These are phyloP conservation scores for Stenogyne calaminthoides DNA, from an alignment of 305 asterid species.

Conservation along the genomic window DNA sequence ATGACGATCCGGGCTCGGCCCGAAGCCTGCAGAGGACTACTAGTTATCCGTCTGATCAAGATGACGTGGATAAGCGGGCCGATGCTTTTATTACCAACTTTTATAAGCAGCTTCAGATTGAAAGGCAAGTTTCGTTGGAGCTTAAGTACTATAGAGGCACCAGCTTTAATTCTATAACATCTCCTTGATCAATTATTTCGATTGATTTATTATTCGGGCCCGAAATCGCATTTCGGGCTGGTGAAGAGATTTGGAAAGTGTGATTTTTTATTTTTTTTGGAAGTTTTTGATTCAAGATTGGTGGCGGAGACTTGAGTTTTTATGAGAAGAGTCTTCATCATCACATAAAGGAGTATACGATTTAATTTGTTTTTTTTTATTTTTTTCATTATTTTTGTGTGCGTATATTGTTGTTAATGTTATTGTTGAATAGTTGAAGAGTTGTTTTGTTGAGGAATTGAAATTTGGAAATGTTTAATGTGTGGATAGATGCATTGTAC, in stretches of 20 bases:
- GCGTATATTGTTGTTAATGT: background rate
- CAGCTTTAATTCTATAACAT: slow-evolving; percentile 49
- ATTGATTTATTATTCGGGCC: background rate
- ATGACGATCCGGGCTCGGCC: slow-evolving; percentile 35
- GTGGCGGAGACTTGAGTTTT: slow-evolving; percentile 35
- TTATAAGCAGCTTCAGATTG: slow-evolving; percentile 56
- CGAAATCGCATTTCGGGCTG: background rate
- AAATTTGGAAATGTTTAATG: background rate
- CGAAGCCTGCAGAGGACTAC: slow-evolving; percentile 44
- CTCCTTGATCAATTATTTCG: slow-evolving; percentile 34
- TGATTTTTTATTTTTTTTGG: slow-evolving; percentile 8
- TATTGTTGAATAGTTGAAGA: background rate
- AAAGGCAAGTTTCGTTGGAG: slow-evolving; percentile 76
- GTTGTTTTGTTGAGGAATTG: background rate
- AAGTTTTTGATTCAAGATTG: background rate
- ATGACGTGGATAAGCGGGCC: slow-evolving; percentile 73
- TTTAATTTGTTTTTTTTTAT: slow-evolving; percentile 1
- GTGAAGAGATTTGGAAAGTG: background rate
- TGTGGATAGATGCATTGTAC: background rate
- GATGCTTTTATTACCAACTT: slow-evolving; percentile 74
- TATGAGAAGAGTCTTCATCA: slow-evolving; percentile 21
- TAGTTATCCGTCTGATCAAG: slow-evolving; percentile 59
- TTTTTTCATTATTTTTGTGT: background rate
- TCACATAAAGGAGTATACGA: background rate
- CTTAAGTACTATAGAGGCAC: slow-evolving; percentile 55